phyloP scores from a whole-genome alignment of 371 early-diverging fungal genomes.

The Mortierella sp. region DNA sequence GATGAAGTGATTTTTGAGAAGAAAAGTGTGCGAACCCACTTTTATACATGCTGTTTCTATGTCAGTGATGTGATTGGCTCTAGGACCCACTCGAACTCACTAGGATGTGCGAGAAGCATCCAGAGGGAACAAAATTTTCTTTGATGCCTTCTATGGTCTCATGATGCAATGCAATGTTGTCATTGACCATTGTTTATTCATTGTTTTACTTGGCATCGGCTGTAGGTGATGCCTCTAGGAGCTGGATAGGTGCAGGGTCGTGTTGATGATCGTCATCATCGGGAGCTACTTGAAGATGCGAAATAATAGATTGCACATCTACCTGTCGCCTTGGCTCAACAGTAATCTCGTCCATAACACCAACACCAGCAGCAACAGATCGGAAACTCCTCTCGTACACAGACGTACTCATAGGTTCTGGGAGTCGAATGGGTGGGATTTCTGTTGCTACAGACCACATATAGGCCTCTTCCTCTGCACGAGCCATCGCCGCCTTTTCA shows the following conservation, averaged over 20 bases:
- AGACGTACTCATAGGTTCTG: constrained; percentile 11
- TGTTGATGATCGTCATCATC: neutral
- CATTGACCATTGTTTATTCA: neutral
- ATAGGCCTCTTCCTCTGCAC: neutral
- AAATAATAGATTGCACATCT: neutral
- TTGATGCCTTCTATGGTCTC: neutral
- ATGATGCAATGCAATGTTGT: neutral
- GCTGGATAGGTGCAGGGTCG: neutral
- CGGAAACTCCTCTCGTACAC: constrained; percentile 17
- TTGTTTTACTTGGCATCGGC: neutral
- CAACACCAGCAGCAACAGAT: neutral
- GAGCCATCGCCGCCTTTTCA: constrained; percentile 19
- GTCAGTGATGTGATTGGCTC: neutral
- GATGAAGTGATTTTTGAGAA: neutral
- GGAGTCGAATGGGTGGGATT: constrained; percentile 20
- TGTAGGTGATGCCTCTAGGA: neutral
- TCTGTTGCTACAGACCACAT: constrained; percentile 22
- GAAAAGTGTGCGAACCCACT: neutral
- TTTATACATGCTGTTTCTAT: neutral
- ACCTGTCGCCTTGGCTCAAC: neutral
- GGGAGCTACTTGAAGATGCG: neutral
- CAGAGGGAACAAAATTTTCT: neutral
- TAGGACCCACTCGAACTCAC: neutral
- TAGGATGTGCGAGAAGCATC: neutral
- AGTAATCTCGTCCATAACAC: neutral